These are phyloP conservation scores for Cladosporium sphaerospermum DNA, from an alignment of 2,329 filamentous ascomycete species.

Conservation along the genomic window DNA sequence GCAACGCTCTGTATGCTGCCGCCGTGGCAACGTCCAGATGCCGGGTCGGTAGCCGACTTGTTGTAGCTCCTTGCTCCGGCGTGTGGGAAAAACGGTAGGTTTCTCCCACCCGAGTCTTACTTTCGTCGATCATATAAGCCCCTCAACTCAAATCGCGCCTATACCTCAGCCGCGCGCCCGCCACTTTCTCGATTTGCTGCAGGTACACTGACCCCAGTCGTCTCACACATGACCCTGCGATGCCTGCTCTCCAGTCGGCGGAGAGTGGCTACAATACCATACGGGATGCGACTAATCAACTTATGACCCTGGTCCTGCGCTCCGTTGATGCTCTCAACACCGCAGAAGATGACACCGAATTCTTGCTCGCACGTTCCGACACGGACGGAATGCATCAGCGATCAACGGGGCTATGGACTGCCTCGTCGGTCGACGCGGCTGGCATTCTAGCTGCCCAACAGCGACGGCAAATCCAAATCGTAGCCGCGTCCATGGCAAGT, in stretches of 20 bases:
- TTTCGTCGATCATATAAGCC: constrained; percentile 9
- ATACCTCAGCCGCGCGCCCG: constrained; percentile 1
- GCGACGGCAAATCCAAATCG: constrained; percentile 25
- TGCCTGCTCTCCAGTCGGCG: not conserved
- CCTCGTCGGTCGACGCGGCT: constrained; percentile 13
- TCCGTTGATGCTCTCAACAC: not conserved
- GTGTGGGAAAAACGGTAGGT: not conserved
- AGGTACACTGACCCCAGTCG: not conserved
- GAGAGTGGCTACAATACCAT: not conserved
- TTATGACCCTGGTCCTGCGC: not conserved
- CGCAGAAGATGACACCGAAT: not conserved
- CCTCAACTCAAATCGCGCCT: constrained; percentile 8
- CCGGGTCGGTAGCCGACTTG: not conserved
- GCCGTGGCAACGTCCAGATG: constrained; percentile 3
- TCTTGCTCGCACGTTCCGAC: too few relatives aligned
- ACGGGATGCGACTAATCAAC: not conserved
- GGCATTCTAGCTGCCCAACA: constrained; percentile 14
- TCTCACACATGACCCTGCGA: not conserved
- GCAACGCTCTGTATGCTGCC: not conserved
- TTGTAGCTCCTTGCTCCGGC: not conserved
- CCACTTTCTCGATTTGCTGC: constrained; percentile 1
- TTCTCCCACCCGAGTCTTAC: not conserved
- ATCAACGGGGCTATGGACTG: constrained; percentile 2
- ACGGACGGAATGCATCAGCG: not conserved
- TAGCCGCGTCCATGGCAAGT: constrained; percentile 31